Percentiles rank a stretch among this genome's conserved stretches.
Conservation (phyloP, 2,329 filamentous ascomycete genomes). For the Xylariaceae sp. region DNA sequence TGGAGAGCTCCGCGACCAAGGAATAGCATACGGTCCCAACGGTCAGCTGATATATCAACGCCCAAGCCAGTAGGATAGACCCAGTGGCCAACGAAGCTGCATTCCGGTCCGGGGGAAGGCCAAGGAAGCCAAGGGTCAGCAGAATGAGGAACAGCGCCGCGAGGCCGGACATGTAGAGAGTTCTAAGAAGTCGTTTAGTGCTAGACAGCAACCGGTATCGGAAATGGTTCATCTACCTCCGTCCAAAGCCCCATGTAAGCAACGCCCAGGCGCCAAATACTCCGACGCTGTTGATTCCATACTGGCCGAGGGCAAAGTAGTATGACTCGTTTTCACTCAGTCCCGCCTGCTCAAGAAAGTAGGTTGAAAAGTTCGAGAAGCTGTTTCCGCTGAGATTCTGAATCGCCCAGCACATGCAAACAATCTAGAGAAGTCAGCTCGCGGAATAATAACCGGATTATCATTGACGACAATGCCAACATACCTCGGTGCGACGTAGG, state of each 20-base stretch:
- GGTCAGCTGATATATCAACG: slow-evolving; percentile 77
- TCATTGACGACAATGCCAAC: slow-evolving; percentile 1
- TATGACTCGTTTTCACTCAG: slow-evolving; percentile 51
- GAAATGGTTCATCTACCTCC: slow-evolving; percentile 42
- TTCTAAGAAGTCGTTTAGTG: slow-evolving; percentile 36
- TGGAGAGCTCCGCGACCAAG: slow-evolving; percentile 78
- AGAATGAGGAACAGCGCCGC: slow-evolving; percentile 72
- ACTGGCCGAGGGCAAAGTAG: slow-evolving; percentile 59
- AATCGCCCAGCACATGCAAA: slow-evolving; percentile 61
- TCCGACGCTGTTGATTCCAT: slow-evolving; percentile 71
- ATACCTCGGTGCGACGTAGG: slow-evolving; percentile 71
- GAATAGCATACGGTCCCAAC: slow-evolving; percentile 90
- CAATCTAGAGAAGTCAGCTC: slow-evolving; percentile 40
- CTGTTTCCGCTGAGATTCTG: slow-evolving; percentile 61
- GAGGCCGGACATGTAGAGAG: slow-evolving; percentile 70
- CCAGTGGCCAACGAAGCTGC: slow-evolving; percentile 71
- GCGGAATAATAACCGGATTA: background rate
- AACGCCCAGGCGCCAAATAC: slow-evolving; percentile 79
- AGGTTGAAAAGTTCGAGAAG: slow-evolving; percentile 62
- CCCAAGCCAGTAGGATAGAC: slow-evolving; percentile 80
- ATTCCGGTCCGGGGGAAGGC: slow-evolving; percentile 63
- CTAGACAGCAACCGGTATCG: slow-evolving; percentile 30
- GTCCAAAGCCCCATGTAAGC: slow-evolving; percentile 70
- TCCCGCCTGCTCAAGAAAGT: slow-evolving; percentile 58
- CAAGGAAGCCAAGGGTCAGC: slow-evolving; percentile 78